These are phyloP conservation scores for Halophytophthora batemanensis DNA, from an alignment of 352 stramenopile species.

Conservation along the genomic window DNA sequence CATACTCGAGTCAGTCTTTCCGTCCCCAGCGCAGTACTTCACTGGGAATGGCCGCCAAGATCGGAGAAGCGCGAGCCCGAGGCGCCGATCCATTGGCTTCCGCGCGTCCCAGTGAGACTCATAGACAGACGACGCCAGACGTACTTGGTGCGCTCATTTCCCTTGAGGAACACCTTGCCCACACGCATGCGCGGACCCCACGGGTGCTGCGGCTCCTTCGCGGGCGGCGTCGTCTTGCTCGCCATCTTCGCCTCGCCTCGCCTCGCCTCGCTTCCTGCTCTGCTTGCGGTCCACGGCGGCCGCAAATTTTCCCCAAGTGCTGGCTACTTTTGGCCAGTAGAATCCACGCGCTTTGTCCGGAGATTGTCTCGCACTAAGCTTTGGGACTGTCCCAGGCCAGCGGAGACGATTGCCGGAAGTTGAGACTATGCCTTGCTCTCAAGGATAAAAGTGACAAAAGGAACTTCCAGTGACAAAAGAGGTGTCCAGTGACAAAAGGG, in stretches of 20 bases:
- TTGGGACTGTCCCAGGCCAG: too few relatives aligned
- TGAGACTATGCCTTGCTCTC: too few relatives aligned
- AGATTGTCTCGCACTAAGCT: too few relatives aligned
- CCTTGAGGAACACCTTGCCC: conserved; percentile 84
- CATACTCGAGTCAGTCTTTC: conserved; percentile 4
- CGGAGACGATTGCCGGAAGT: too few relatives aligned
- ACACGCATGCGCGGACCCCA: conserved; percentile 82
- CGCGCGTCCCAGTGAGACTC: too few relatives aligned
- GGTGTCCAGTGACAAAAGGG: too few relatives aligned
- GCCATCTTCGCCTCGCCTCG: conserved; percentile 23
- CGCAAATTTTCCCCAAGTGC: background rate
- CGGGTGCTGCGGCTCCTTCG: conserved; percentile 44
- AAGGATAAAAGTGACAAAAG: too few relatives aligned
- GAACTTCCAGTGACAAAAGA: too few relatives aligned
- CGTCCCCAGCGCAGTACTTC: background rate
- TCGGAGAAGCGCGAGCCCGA: background rate
- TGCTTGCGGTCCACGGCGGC: background rate
- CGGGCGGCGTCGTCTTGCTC: conserved; percentile 19
- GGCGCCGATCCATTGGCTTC: background rate
- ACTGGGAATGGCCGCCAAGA: background rate
- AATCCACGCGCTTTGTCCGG: too few relatives aligned
- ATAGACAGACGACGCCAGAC: too few relatives aligned
- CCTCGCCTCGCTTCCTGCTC: conserved; percentile 12
- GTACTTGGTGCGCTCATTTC: conserved; percentile 85
- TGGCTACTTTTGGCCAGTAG: background rate